Percentiles rank a stretch among this genome's conserved stretches.
These are phyloP conservation scores for Rheum nobile DNA, from an alignment of 148 eudicot species.

Conservation along the genomic window DNA sequence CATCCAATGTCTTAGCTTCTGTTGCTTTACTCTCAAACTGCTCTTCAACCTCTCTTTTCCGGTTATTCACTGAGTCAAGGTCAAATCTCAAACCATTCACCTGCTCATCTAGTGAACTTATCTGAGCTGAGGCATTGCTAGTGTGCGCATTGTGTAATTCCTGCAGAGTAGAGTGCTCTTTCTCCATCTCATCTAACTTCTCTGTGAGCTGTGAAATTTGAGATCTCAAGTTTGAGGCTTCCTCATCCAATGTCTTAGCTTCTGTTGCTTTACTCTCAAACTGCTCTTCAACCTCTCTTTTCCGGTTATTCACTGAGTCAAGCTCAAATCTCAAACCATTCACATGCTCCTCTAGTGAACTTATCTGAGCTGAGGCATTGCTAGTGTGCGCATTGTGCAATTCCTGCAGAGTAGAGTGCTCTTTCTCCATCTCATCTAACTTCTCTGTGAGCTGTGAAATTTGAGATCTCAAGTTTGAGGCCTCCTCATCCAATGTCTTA, in stretches of 20 bases:
- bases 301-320: conserved; percentile 26
- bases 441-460: background rate
- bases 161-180: background rate
- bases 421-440: background rate
- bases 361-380: background rate
- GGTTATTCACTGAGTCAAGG: conserved; percentile 16
- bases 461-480: background rate
- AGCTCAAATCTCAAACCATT: conserved; percentile 22
- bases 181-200: conserved; percentile 5
- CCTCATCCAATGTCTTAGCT: conserved; percentile 21
- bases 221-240: conserved; percentile 7
- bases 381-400: background rate
- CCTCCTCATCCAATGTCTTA: background rate
- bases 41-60: background rate
- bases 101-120: conserved; percentile 12
- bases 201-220: conserved; percentile 1
- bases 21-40: background rate
- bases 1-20: conserved; percentile 13
- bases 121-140: background rate
- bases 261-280: conserved; percentile 20
- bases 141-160: conserved; percentile 1
- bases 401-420: background rate
- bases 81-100: conserved; percentile 10
- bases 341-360: conserved; percentile 26
- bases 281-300: conserved; percentile 35